Conservation (phyloP, 495 filamentous ascomycete species). For the Aspergillus diversus region DNA sequence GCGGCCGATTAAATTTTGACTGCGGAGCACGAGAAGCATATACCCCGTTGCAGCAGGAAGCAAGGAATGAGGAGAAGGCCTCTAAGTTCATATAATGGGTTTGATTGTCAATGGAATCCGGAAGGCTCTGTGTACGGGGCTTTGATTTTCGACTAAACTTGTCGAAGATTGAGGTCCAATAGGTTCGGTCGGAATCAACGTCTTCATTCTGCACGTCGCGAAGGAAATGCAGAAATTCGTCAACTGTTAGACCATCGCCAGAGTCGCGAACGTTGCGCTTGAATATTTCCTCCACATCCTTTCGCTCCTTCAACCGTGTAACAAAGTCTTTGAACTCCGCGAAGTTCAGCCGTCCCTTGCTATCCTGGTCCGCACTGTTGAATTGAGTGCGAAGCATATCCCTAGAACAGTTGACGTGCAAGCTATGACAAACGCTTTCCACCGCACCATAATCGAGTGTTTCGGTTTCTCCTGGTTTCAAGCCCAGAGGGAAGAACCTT, state of each 20-base stretch:
- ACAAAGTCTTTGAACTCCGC: constrained; percentile 82
- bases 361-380: constrained; percentile 65
- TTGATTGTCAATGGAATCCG: constrained; percentile 40
- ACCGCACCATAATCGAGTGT: constrained; percentile 75
- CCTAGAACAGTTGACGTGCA: constrained; percentile 86
- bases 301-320: constrained; percentile 75
- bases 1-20: constrained; percentile 71
- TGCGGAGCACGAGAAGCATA: constrained; percentile 59
- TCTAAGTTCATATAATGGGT: constrained; percentile 67
- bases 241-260: constrained; percentile 64
- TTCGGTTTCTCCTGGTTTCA: constrained; percentile 63
- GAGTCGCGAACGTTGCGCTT: constrained; percentile 51
- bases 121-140: constrained; percentile 49
- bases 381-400: constrained; percentile 77
- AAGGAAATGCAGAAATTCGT: constrained; percentile 78
- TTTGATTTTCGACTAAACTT: constrained; percentile 70
- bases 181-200: constrained; percentile 61
- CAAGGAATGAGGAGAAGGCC: constrained; percentile 75
- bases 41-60: constrained; percentile 69
- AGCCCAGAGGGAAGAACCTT: constrained; percentile 59
- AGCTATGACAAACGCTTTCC: constrained; percentile 77
- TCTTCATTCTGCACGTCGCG: constrained; percentile 74
- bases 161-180: constrained; percentile 76
- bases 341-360: constrained; percentile 68
- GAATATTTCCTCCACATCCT: constrained; percentile 77